Base-by-base conservation (phyloP, 225 moss, liverwort and hornwort genomes). In the Lunularia cruciata region DNA sequence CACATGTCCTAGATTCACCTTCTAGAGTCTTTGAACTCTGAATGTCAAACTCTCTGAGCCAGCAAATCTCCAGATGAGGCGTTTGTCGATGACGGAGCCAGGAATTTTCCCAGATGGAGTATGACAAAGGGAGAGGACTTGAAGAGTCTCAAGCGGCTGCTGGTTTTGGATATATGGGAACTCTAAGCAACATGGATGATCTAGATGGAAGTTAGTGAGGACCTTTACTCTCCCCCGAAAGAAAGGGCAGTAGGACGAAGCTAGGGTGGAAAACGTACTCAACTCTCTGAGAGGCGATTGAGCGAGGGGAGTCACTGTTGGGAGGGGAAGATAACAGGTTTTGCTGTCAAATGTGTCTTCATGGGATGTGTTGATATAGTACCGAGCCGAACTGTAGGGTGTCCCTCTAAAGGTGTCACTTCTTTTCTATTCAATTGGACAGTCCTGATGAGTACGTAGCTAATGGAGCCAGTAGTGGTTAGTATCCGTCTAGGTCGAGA, bases 21-120 rank as follows among this genome's bases (percentile, higher is more conserved):
- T 31, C 19, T 25, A n/a, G 0, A 30, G 30, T 32, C 16, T 25
- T 13, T 47, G 18, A 46, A 32, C 32, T 18, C 47, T n/a, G n/a
- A 65, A 27, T 65, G 65, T 31, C 25, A 61, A 6, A 61, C 25
- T 61, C 40, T 8, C 63, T 19, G 11, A 14, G 65, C 65, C 28
- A 47, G 65, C 2, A 65, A 64, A 30, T 65, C n/a, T 11, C 18
- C 5, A 7, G 26, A 46, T 32, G 47, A 65, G 26, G 65, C 47
- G 26, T 7, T 0, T 27, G 18, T 47, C 45, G 65, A 27, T 13
- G 47, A 7, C 40, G 61, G 61, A 47, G 46, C 47, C 18, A 30
- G 47, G 16, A 65, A 65, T 47, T 47, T 30, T 31, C 10, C 28
- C 9, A 47, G 30, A 47, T 47, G 43, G 60, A 42, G 8, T 63